Evolutionary conservation across 257 asterid genomes (phyloP), one percentile per base, ranked within the genome.

Genomic region (Jacaranda copaia): DNA sequence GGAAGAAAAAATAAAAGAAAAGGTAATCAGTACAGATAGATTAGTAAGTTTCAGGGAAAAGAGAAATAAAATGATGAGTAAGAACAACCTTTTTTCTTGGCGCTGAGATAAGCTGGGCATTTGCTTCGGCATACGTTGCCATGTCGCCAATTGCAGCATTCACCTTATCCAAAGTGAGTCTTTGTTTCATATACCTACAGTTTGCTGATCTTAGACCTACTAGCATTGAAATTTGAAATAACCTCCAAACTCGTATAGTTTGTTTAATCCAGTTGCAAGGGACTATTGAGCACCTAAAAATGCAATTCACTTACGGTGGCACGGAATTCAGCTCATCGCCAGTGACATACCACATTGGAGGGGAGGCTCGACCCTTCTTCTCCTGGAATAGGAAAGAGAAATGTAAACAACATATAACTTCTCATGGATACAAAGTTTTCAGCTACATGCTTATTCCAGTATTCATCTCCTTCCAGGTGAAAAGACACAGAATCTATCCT

Each of bases 151-250:
- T 89, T 68, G 97, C 99, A 40, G 96, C 97, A 82, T 93, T 93
- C 82, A 91, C 89, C 88, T 95, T 95, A 64, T 91, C 98, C 83
- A 93, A 61, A 45, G 99, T 93, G 67, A 95, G 96, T 77, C 99
- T 90, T 74, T 92, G 97, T 83, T 88, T 95, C 99, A 95, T 95
- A 80, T 95, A 93, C 92, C 99, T 95, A 73, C 70, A 84, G 77
- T 79, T 74, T 80, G 72, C 66, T 51, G 74, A 53, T 39, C 51
- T 81, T 66, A 83, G 81, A 73, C 74, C 69, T 66, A 82, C 12
- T 18, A 13, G 48, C 6, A 70, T 42, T 78, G 66, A 81, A 20
- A 19, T 48, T 59, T 75, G 35, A 64, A 40, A 45, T 74, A 69
- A 42, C 43, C 57, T 20, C 51, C 45, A 65, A 55, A 20, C 13